Percentiles rank a stretch among this genome's conserved stretches.
Evolutionary conservation across 805 yeast genomes (phyloP).

Genomic region (Sungouiozyma intestinalis): DNA sequence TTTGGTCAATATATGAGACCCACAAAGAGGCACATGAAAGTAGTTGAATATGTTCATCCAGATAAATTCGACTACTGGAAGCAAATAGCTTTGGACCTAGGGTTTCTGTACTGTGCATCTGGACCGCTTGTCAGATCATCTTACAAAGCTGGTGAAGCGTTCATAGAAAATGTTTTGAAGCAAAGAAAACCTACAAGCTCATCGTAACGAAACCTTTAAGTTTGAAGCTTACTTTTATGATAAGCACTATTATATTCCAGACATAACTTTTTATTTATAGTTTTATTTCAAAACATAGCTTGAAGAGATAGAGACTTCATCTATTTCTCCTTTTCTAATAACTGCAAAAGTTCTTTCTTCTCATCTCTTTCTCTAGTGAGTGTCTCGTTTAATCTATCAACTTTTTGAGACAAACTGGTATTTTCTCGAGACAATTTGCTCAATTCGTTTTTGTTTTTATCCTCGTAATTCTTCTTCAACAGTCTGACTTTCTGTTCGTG

Average conservation of each 20-base stretch:
- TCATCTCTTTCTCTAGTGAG: conserved; percentile 45
- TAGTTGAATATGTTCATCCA: conserved; percentile 88
- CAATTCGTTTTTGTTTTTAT: conserved; percentile 39
- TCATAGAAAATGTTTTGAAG: conserved; percentile 84
- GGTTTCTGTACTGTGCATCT: conserved; percentile 91
- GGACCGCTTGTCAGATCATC: conserved; percentile 96
- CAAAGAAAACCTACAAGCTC: conserved; percentile 38
- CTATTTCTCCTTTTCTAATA: conserved; percentile 32
- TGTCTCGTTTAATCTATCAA: conserved; percentile 40
- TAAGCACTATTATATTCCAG: neutral
- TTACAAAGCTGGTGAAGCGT: conserved; percentile 97
- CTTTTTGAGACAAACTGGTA: conserved; percentile 38
- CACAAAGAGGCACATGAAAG: conserved; percentile 96
- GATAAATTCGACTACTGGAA: conserved; percentile 94
- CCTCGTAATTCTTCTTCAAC: conserved; percentile 48
- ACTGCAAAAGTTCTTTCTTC: conserved; percentile 44
- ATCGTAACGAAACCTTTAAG: neutral
- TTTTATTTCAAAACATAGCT: neutral
- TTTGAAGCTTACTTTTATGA: neutral
- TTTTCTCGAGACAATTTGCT: conserved; percentile 35
- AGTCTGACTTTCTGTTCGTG: conserved; percentile 63
- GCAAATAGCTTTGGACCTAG: conserved; percentile 72
- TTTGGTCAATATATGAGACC: conserved; percentile 99
- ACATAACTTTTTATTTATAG: neutral
- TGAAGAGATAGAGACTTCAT: neutral